These are phyloP conservation scores for Cyberlindnera euphorbiae DNA, from an alignment of 805 yeast species.

Conservation along the genomic window DNA sequence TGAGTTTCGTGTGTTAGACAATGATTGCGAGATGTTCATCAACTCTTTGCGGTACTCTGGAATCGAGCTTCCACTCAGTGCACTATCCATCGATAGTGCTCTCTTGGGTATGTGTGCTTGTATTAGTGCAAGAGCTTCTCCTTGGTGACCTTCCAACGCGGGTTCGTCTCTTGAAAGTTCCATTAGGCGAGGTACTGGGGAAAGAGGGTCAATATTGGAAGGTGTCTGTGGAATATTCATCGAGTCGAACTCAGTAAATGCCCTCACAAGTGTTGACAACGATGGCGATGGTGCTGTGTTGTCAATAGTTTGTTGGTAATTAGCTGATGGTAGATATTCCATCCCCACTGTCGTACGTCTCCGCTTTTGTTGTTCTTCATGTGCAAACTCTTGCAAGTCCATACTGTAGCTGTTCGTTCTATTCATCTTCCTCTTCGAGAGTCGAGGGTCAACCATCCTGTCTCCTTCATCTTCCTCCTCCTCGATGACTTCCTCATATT, in stretches of 20 bases:
- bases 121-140: conserved; percentile 1
- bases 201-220: conserved; percentile 14
- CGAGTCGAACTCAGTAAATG: conserved; percentile 24
- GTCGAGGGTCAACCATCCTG: too few species aligned
- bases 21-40: conserved; percentile 13
- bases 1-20: conserved; percentile 4
- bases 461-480: background rate
- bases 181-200: conserved; percentile 7
- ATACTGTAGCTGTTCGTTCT: background rate
- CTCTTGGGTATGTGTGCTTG: conserved; percentile 8
- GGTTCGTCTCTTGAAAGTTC: conserved; percentile 14
- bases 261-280: conserved; percentile 18
- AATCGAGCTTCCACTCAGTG: conserved; percentile 14
- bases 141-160: too few species aligned
- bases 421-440: too few species aligned
- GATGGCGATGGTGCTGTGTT: conserved; percentile 14
- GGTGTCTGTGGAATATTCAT: conserved; percentile 16
- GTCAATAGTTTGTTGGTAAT: conserved; percentile 8
- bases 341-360: conserved; percentile 4
- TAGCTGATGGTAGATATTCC: too few species aligned
- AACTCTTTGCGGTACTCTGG: conserved; percentile 24
- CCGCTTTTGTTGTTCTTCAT: conserved; percentile 4
- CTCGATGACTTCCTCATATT: background rate
- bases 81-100: conserved; percentile 19
- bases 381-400: background rate